A percentile compares a stretch with the other conserved stretches of the same genome.
Evolutionary conservation across 345 rosid genomes (phyloP).

Genomic region (Syzygium aromaticum): DNA sequence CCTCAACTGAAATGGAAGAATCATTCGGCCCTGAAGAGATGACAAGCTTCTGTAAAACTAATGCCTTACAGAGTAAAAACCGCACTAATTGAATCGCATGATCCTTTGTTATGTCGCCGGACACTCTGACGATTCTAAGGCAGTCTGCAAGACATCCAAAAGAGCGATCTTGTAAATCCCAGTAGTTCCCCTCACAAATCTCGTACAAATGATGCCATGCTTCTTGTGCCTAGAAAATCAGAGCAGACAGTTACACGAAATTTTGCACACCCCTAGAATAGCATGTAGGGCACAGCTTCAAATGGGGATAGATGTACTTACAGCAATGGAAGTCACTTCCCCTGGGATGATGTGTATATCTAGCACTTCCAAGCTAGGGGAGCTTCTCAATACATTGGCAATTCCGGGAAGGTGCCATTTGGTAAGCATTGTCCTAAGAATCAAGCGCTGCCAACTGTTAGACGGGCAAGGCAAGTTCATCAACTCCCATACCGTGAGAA

Average conservation of each 20-base stretch:
- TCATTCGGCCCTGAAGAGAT: not conserved
- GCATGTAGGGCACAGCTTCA: not conserved
- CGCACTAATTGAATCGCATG: not conserved
- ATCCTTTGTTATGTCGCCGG: not conserved
- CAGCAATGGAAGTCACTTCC: not conserved
- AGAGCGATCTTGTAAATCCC: not conserved
- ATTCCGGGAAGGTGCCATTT: slow-evolving; percentile 10
- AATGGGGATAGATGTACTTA: not conserved
- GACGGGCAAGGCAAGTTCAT: not conserved
- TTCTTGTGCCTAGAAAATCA: not conserved
- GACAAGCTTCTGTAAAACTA: slow-evolving; percentile 5
- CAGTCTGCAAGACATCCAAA: not conserved
- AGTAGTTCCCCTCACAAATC: not conserved
- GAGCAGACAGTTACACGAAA: not conserved
- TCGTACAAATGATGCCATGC: not conserved
- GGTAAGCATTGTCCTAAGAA: not conserved
- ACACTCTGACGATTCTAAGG: slow-evolving; percentile 8
- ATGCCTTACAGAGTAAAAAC: slow-evolving; percentile 2
- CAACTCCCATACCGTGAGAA: slow-evolving; percentile 3
- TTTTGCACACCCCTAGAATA: not conserved
- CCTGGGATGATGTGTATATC: not conserved
- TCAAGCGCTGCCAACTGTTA: not conserved
- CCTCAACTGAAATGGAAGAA: not conserved
- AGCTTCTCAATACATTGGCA: slow-evolving; percentile 3
- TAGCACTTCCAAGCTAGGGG: slow-evolving; percentile 6